Evolutionary conservation across 2,329 filamentous ascomycete species (phyloP), one percentile per base, ranked within the genome.

Genomic region (Dothidotthia symphoricarpi): DNA sequence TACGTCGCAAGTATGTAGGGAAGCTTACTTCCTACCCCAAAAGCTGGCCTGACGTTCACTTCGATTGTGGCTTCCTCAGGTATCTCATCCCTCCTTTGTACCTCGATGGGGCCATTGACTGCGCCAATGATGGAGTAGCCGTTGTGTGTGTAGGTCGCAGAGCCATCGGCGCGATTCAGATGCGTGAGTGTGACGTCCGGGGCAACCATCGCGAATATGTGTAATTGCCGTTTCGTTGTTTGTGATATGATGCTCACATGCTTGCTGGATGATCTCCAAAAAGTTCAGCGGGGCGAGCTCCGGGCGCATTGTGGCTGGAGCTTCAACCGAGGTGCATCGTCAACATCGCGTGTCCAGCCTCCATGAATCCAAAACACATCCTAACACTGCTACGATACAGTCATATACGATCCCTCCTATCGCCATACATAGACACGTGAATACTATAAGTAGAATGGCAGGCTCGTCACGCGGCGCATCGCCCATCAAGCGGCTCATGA

Each of bases 71-170:
- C 88, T 71, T 96, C 89, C 67, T 95, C 90, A 6, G 93, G 86
- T 51, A 93, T 81, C 66, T 97, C 88, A 63, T 98, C 91, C 57
- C 88, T 82, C 57, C 90, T 81, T 54, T 83, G 82, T 12, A 91
- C 88, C 71, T 98, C 93, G 52, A 97, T 81, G 12, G 93, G 93
- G 0, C 91, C 93, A 68, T 95, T 97, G 51, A 95, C 88, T 11
- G 88, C 84, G 39, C 85, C 86, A 36, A 94, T 80, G 49, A 97
- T 78, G 29, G 83, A 84, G 68, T 89, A 95, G 32, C 88, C 86
- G 40, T 80, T 75, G 55, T 83, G 77, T 2, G 85, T 81, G 64
- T 88, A 89, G 8, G 81, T 84, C 9, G 86, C 86, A 31, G 88
- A 94, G 45, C 88, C 88, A 63, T 94, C 87, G 16, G 86, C 78